Evolutionary conservation across 1,139 yeast genomes (phyloP).

Genomic region (Meyerozyma sp.): DNA sequence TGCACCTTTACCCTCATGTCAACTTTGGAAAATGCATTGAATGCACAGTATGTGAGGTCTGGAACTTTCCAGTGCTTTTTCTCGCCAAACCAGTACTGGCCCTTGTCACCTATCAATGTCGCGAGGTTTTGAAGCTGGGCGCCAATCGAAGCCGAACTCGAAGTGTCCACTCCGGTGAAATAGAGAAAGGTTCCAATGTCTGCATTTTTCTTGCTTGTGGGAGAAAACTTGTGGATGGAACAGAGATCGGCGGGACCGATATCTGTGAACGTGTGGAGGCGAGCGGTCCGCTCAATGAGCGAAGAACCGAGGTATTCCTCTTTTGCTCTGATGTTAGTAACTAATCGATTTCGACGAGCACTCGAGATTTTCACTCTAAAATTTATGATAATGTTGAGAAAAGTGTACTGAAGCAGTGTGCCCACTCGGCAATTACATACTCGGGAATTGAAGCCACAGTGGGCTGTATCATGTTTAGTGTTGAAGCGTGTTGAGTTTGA

Average conservation of each 20-base stretch:
- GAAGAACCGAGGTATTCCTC: slow-evolving; percentile 50
- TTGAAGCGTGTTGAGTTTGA: not conserved
- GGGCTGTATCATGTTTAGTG: slow-evolving; percentile 31
- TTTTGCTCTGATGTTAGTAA: slow-evolving; percentile 31
- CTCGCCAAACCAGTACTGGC: slow-evolving; percentile 60
- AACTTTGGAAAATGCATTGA: slow-evolving; percentile 41
- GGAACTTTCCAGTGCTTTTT: slow-evolving; percentile 72
- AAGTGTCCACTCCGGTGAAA: slow-evolving; percentile 54
- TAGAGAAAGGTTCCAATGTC: slow-evolving; percentile 51
- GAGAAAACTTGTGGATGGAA: slow-evolving; percentile 51
- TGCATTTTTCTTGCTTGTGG: slow-evolving; percentile 33
- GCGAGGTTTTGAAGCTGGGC: slow-evolving; percentile 77
- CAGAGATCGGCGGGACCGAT: slow-evolving; percentile 92
- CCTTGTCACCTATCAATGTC: slow-evolving; percentile 54
- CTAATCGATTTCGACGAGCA: too few species aligned
- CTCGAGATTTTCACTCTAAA: too few species aligned
- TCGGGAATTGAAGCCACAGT: slow-evolving; percentile 45
- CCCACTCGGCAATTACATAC: slow-evolving; percentile 16
- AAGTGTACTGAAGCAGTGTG: not conserved
- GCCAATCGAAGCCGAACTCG: slow-evolving; percentile 55
- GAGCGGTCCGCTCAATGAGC: slow-evolving; percentile 46
- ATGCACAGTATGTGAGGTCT: slow-evolving; percentile 49
- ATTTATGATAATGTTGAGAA: not conserved
- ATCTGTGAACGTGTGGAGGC: slow-evolving; percentile 42
- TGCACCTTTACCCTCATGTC: slow-evolving; percentile 26